These are phyloP conservation scores for Umbelopsis isabellina DNA, from an alignment of 192 early-diverging fungal species.

Conservation along the genomic window DNA sequence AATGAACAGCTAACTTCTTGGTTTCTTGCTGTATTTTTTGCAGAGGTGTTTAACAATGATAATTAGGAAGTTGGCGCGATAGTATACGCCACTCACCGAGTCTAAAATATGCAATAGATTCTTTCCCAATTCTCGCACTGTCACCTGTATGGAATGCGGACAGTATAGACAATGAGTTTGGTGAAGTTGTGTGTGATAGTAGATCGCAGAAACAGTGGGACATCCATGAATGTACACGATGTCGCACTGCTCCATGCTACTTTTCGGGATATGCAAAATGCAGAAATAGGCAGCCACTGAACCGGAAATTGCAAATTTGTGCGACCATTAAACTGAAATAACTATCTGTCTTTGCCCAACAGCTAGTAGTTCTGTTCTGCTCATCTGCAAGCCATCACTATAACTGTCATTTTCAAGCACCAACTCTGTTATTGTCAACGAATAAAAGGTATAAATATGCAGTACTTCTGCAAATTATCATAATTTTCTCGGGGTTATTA, in stretches of 20 bases:
- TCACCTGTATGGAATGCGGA: conserved; percentile 4
- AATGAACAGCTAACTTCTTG: conserved; percentile 13
- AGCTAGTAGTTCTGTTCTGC: not conserved
- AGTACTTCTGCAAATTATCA: not conserved
- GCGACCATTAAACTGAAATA: not conserved
- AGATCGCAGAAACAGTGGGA: conserved; percentile 4
- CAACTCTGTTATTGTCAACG: not conserved
- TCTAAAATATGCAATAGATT: conserved; percentile 14
- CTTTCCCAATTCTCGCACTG: conserved; percentile 3
- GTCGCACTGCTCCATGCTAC: conserved; percentile 17
- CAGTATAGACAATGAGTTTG: not conserved
- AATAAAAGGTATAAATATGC: not conserved
- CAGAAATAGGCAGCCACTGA: not conserved
- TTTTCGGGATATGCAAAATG: not conserved
- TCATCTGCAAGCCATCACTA: conserved; percentile 5
- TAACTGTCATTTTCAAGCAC: not conserved
- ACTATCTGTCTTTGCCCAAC: not conserved
- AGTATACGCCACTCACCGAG: not conserved
- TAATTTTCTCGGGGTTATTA: too few relatives aligned
- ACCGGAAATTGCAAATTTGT: conserved; percentile 4
- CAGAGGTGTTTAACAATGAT: not conserved
- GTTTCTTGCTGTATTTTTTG: not conserved
- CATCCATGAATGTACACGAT: conserved; percentile 6
- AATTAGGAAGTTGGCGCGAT: not conserved
- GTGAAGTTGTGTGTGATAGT: not conserved